Evolutionary conservation across 805 yeast species (phyloP).

Genomic region (Wickerhamiella azymoides): DNA sequence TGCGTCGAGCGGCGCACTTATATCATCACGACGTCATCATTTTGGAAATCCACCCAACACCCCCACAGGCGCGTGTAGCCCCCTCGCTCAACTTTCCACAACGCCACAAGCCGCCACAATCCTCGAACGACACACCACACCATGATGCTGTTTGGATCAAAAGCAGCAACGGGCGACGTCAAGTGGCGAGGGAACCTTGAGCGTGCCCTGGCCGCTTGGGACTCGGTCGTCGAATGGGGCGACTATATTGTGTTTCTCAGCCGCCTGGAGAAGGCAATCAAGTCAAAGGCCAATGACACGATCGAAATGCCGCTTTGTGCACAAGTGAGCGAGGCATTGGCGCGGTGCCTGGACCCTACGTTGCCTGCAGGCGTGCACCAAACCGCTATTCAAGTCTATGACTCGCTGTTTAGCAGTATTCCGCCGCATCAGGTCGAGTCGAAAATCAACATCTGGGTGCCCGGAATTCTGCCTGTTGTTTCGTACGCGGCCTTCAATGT

Average conservation of each 20-base stretch:
- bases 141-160: not conserved
- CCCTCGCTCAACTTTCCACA: no score
- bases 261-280: conserved; percentile 59
- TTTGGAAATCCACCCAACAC: no score
- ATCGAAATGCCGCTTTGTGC: conserved; percentile 47
- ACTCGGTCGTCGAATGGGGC: conserved; percentile 90
- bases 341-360: conserved; percentile 65
- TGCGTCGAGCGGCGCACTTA: not conserved
- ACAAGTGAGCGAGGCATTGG: conserved; percentile 53
- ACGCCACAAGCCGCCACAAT: not conserved
- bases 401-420: conserved; percentile 49
- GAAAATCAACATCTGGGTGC: conserved; percentile 67
- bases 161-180: conserved; percentile 12
- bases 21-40: not conserved
- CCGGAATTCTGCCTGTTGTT: conserved; percentile 82
- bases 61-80: no score
- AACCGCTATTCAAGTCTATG: conserved; percentile 69
- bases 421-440: conserved; percentile 40
- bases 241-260: conserved; percentile 86
- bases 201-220: conserved; percentile 60
- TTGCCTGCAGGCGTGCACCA: conserved; percentile 95
- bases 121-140: not conserved
- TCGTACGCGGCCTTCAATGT: conserved; percentile 81
- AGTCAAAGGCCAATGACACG: conserved; percentile 24
- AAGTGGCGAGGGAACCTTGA: conserved; percentile 38